Conservation (phyloP, 371 early-diverging fungal genomes). For the Lichtheimia ornata region DNA sequence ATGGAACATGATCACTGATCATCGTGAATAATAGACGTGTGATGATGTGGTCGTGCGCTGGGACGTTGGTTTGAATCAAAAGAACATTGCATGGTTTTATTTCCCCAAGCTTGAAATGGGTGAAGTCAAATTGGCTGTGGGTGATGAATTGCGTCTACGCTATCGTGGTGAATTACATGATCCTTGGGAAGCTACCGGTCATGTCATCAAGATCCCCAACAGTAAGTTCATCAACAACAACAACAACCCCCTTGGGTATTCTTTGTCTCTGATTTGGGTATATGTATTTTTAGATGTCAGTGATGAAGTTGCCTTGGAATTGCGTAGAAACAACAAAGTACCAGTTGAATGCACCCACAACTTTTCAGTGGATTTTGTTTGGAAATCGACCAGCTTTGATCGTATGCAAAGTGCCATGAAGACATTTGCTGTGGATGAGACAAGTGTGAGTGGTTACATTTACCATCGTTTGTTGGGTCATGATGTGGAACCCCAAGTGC, state of each 20-base stretch:
- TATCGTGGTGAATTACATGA: slow-evolving; percentile 88
- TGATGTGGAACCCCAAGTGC: slow-evolving; percentile 81
- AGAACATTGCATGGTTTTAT: slow-evolving; percentile 91
- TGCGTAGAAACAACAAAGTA: slow-evolving; percentile 64
- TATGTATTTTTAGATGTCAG: slow-evolving; percentile 66
- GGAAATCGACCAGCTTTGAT: slow-evolving; percentile 97
- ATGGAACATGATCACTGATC: background rate
- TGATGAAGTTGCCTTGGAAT: slow-evolving; percentile 92
- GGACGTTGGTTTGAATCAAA: slow-evolving; percentile 95
- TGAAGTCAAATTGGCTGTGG: slow-evolving; percentile 93
- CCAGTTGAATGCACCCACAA: slow-evolving; percentile 90
- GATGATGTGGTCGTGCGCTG: slow-evolving; percentile 95
- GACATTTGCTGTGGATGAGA: slow-evolving; percentile 93
- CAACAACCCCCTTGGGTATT: background rate
- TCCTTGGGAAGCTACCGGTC: slow-evolving; percentile 88
- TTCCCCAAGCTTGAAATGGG: slow-evolving; percentile 92
- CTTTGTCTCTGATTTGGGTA: background rate
- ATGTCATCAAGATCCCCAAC: slow-evolving; percentile 95
- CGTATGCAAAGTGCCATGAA: slow-evolving; percentile 96
- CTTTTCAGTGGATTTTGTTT: slow-evolving; percentile 98
- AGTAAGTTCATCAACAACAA: slow-evolving; percentile 44
- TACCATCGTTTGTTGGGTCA: slow-evolving; percentile 94
- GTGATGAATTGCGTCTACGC: slow-evolving; percentile 91
- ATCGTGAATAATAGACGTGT: slow-evolving; percentile 63
- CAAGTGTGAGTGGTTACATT: slow-evolving; percentile 92